Conservation (phyloP, 169 alveolate genomes). For the Plasmodium inui region DNA sequence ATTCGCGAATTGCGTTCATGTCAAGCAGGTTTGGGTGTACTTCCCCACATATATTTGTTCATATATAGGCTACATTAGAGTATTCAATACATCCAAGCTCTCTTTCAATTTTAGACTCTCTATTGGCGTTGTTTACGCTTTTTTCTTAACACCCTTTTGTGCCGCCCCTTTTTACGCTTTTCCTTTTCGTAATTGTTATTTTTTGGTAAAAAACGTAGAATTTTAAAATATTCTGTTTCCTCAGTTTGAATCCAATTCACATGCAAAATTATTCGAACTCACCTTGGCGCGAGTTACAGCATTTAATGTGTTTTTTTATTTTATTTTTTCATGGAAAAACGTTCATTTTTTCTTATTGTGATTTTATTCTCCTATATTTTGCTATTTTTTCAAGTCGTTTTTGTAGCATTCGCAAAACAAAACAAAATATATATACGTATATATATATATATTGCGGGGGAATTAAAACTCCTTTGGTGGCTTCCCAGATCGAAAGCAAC, state of each 20-base stretch:
- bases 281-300: too few relatives aligned
- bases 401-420: too few relatives aligned
- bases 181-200: background rate
- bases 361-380: too few relatives aligned
- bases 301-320: too few relatives aligned
- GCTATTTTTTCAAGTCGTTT: too few relatives aligned
- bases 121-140: background rate
- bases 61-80: background rate
- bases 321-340: too few relatives aligned
- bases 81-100: background rate
- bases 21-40: background rate
- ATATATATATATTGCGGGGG: background rate
- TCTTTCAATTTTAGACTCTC: background rate
- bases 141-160: background rate
- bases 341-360: too few relatives aligned
- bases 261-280: too few relatives aligned
- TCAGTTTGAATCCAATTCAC: too few relatives aligned
- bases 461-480: background rate
- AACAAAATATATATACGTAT: background rate
- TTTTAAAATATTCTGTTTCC: too few relatives aligned
- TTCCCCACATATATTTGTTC: background rate
- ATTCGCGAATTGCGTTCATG: background rate
- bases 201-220: too few relatives aligned
- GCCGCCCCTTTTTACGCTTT: background rate
- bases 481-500: background rate